Evolutionary conservation across 345 rosid genomes (phyloP).

Genomic region (Lumnitzera littorea): DNA sequence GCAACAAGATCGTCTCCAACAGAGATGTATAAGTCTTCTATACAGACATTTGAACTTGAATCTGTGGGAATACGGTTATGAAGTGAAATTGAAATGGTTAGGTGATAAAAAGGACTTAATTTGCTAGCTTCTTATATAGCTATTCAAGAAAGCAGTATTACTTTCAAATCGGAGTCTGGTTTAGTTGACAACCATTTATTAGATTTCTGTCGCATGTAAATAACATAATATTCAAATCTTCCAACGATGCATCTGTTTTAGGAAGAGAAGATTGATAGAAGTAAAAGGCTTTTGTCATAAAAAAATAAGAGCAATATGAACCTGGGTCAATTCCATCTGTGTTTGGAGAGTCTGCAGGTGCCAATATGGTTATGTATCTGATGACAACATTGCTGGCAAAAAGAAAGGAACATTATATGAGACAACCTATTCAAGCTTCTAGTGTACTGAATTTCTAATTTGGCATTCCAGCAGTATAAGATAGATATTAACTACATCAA

Average conservation of each 20-base stretch:
- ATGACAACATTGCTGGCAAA: slow-evolving; percentile 30
- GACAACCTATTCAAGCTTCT: not conserved
- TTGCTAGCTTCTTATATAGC: no score
- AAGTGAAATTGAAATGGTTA: not conserved
- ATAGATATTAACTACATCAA: no score
- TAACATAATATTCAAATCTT: no score
- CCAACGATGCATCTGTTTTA: no score
- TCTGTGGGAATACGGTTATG: slow-evolving; percentile 20
- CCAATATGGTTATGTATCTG: slow-evolving; percentile 28
- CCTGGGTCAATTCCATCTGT: slow-evolving; percentile 48
- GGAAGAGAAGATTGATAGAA: no score
- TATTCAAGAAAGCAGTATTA: no score
- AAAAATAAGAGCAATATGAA: slow-evolving; percentile 1
- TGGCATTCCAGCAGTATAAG: no score
- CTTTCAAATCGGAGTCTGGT: no score
- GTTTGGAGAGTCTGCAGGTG: slow-evolving; percentile 39
- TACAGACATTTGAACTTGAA: slow-evolving; percentile 45
- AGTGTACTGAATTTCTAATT: no score
- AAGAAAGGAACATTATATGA: not conserved
- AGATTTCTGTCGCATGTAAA: no score
- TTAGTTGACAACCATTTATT: no score
- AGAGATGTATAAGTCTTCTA: slow-evolving; percentile 38
- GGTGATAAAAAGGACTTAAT: no score
- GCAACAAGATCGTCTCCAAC: slow-evolving; percentile 50
- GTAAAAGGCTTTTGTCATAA: not conserved